phyloP scores from a whole-genome alignment of 108 stramenopile genomes.

The Fragilaria crotonensis region DNA sequence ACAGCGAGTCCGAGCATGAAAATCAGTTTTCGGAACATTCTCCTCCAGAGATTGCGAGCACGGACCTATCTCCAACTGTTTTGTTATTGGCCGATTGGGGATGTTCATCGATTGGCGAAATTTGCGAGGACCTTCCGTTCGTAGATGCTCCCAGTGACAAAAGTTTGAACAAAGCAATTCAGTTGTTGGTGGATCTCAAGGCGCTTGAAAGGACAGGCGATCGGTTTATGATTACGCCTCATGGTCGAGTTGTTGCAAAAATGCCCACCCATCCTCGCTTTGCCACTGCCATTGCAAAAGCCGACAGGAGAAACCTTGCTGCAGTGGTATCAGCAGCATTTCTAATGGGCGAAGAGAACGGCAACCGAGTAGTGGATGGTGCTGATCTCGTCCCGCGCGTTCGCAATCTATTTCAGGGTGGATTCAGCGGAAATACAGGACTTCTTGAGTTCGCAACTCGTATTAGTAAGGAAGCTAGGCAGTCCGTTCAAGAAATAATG shows the following conservation, averaged over 20 bases:
- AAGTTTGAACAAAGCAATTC: constrained; percentile 43
- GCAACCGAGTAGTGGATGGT: constrained; percentile 4
- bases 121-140: constrained; percentile 64
- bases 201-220: constrained; percentile 42
- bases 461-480: constrained; percentile 17
- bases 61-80: constrained; percentile 60
- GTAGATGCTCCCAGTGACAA: constrained; percentile 57
- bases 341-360: constrained; percentile 25
- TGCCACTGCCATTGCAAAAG: constrained; percentile 41
- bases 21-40: constrained; percentile 22
- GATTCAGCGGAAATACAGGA: constrained; percentile 8
- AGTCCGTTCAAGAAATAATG: constrained; percentile 21
- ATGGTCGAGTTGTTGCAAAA: constrained; percentile 43
- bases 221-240: constrained; percentile 36
- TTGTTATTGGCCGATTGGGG: constrained; percentile 77
- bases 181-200: constrained; percentile 40
- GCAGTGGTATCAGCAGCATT: constrained; percentile 38
- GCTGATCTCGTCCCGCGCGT: constrained; percentile 24
- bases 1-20: constrained; percentile 50
- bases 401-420: constrained; percentile 16
- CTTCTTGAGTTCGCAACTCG: constrained; percentile 34
- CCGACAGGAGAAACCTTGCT: constrained; percentile 22
- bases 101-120: constrained; percentile 48
- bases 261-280: constrained; percentile 76
- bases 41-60: constrained; percentile 61